Conservation (phyloP, 148 eudicot species). For the Camellia lanceoleosa region DNA sequence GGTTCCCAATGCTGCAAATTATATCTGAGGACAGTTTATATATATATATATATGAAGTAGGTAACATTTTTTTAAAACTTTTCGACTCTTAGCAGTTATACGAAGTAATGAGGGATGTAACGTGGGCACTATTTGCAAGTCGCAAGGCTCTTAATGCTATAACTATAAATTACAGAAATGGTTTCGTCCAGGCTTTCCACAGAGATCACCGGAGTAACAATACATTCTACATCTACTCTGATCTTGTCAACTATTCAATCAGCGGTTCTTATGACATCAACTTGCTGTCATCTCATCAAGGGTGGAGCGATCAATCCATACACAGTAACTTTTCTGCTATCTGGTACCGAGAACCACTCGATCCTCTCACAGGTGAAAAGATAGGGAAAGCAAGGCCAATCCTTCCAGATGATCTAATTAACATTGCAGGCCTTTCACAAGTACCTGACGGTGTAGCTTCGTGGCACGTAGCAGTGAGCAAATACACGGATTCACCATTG, state of each 20-base stretch:
- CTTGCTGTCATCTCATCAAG: constrained; percentile 50
- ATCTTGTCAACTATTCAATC: constrained; percentile 71
- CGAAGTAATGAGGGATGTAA: constrained; percentile 78
- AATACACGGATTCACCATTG: constrained; percentile 70
- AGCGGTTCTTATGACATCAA: constrained; percentile 39
- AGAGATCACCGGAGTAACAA: constrained; percentile 75
- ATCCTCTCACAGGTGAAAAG: constrained; percentile 71
- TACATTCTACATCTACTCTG: constrained; percentile 88
- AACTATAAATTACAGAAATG: constrained; percentile 77
- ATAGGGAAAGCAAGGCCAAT: constrained; percentile 53
- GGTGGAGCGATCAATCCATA: constrained; percentile 81
- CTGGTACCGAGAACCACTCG: constrained; percentile 82
- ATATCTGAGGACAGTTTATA: neutral
- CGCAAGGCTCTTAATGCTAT: constrained; percentile 78
- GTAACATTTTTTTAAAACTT: neutral
- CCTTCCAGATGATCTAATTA: constrained; percentile 81
- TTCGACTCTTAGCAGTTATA: constrained; percentile 61
- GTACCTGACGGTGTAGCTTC: constrained; percentile 94
- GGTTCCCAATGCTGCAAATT: neutral
- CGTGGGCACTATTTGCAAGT: constrained; percentile 89
- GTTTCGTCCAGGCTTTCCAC: constrained; percentile 95
- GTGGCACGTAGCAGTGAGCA: constrained; percentile 96
- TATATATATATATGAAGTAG: neutral
- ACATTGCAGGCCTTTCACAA: constrained; percentile 91
- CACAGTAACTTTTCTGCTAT: constrained; percentile 67